Conservation (phyloP, 441 rosid species). For the Erodium trifolium region DNA sequence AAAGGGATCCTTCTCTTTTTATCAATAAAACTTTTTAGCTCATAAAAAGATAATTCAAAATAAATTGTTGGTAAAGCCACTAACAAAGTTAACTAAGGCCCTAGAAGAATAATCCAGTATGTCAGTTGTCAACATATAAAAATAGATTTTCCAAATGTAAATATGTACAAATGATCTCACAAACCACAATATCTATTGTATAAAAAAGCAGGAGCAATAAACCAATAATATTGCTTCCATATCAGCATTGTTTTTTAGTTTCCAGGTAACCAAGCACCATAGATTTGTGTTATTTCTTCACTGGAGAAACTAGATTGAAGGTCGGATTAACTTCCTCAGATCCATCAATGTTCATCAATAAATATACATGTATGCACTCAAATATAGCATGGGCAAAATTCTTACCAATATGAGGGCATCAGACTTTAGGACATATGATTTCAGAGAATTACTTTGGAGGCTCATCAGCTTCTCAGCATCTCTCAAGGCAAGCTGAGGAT, state of each 20-base stretch:
- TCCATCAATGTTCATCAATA: background rate
- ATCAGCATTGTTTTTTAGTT: background rate
- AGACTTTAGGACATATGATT: conserved; percentile 56
- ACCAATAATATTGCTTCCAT: background rate
- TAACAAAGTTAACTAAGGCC: background rate
- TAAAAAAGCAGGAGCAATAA: background rate
- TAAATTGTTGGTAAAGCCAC: background rate
- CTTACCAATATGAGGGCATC: conserved; percentile 71
- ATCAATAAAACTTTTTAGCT: too few relatives aligned
- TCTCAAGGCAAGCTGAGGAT: conserved; percentile 76
- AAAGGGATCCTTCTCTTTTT: too few relatives aligned
- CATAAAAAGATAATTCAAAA: background rate
- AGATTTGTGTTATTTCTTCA: background rate
- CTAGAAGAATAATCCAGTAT: background rate
- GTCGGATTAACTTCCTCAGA: background rate
- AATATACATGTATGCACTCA: background rate
- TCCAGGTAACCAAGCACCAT: background rate
- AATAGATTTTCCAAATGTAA: background rate
- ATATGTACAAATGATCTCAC: background rate
- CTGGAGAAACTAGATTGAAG: background rate
- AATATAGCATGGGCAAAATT: conserved; percentile 9
- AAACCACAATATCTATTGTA: background rate
- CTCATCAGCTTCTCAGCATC: conserved; percentile 78
- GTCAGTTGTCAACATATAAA: background rate
- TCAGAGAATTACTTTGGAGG: conserved; percentile 43